Base-by-base conservation (phyloP, 2,329 filamentous ascomycete genomes). In the Diaporthe caulivora region DNA sequence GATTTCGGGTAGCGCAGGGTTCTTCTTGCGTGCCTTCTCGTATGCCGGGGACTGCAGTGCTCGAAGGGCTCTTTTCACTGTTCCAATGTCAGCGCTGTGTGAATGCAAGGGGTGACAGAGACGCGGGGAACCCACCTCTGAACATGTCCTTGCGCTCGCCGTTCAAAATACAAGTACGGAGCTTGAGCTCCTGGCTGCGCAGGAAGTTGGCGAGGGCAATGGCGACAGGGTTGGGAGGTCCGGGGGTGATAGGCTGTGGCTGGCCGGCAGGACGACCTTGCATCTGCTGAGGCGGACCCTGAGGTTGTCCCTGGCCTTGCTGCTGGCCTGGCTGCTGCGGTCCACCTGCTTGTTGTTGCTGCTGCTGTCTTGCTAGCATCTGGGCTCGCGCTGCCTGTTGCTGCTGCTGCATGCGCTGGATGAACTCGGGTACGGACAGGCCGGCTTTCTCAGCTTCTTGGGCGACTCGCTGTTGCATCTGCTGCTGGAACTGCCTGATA, bases 131-230 rank as follows among this genome's bases (percentile, higher is more conserved):
- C 69, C 65, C 87, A 96, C 95, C 95, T 88, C 93, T 93, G 84
- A 99, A 98, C 94, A 99, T 97, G 77, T 99, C 96, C 85, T 98
- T 98, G 80, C 97, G 91, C 88, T 98, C 95, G 79, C 97, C 97
- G 77, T 98, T 95, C 77, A 98, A 90, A 76, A 99, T 97, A 82
- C 94, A 96, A 24, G 95, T 98, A 76, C 97, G 89, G 24, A 90
- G 89, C 89, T 99, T 99, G 77, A 99, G 86, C 74, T 97, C 91
- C 84, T 98, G 95, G 73, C 89, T 84, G 78, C 92, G 92, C 74
- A 99, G 86, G 84, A 97, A 99, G 80, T 94, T 93, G 77, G 97
- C 97, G 71, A 99, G 89, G 11, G 95, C 95, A 58, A 98, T 85
- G 26, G 95, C 95, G 80, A 95, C 92, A 51, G 96, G 96, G 78